Conservation (phyloP, 805 yeast genomes). For the Kodamaea hsintzibuensis region DNA sequence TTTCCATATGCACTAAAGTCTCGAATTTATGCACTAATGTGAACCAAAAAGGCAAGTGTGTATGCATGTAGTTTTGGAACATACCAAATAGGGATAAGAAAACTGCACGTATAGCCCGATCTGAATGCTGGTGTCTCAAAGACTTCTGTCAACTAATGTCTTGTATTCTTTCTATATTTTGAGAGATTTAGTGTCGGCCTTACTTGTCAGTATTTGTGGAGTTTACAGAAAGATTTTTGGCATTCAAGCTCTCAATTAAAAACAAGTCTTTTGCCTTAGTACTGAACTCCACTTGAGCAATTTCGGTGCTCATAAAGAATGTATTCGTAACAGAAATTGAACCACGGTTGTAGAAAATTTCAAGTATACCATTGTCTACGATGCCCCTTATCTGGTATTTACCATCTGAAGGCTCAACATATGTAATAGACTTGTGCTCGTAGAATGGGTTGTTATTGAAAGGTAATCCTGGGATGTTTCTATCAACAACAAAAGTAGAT, state of each 20-base stretch:
- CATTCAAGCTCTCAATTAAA: not conserved
- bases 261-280: not conserved
- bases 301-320: conserved; percentile 21
- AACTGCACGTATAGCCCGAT: not conserved
- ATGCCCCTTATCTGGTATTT: conserved; percentile 27
- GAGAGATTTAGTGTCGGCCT: too few relatives aligned
- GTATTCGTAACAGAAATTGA: conserved; percentile 25
- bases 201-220: not conserved
- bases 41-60: too few relatives aligned
- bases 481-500: conserved; percentile 24
- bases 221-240: not conserved
- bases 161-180: too few relatives aligned
- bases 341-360: conserved; percentile 31
- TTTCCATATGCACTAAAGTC: too few relatives aligned
- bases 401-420: conserved; percentile 19
- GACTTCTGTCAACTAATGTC: too few relatives aligned
- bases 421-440: conserved; percentile 23
- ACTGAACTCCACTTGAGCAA: not conserved
- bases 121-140: too few relatives aligned
- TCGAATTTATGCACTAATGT: too few relatives aligned
- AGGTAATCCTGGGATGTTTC: conserved; percentile 20
- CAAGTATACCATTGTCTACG: conserved; percentile 30
- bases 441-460: conserved; percentile 25
- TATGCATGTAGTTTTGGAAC: not conserved
- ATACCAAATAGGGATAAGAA: not conserved